Percentiles rank a stretch among this genome's conserved stretches.
phyloP scores from a whole-genome alignment of 2,329 filamentous ascomycete species.

The Annulohypoxylon truncatum region DNA sequence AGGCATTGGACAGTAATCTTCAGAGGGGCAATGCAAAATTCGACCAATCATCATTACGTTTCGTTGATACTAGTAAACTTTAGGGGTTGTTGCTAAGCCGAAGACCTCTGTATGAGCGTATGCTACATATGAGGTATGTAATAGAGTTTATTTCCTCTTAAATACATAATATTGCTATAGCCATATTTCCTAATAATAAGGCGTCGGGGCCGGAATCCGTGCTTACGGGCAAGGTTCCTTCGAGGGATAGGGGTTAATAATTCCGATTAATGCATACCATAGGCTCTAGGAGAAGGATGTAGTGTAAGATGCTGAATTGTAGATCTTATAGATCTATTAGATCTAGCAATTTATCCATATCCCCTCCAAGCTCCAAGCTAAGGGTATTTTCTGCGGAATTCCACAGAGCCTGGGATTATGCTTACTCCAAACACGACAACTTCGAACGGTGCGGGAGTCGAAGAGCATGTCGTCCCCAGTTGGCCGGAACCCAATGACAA shows the following conservation, averaged over 20 bases:
- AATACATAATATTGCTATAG: background rate
- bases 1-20: too few species aligned
- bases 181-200: background rate
- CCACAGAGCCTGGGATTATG: conserved; percentile 3
- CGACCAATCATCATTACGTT: too few species aligned
- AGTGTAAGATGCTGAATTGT: background rate
- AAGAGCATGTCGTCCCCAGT: background rate
- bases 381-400: background rate
- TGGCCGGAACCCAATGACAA: conserved; percentile 1
- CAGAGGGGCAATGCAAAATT: too few species aligned
- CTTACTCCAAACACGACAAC: background rate
- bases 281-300: background rate
- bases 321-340: conserved; percentile 3
- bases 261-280: conserved; percentile 12
- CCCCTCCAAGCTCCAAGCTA: background rate
- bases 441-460: conserved; percentile 1
- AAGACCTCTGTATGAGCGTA: too few species aligned
- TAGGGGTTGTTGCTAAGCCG: too few species aligned
- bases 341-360: background rate
- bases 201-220: conserved; percentile 26
- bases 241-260: background rate
- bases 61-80: too few species aligned
- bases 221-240: background rate
- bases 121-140: background rate
- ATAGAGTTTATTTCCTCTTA: background rate